Conservation (phyloP, 345 rosid genomes). For the Litchi chinensis region DNA sequence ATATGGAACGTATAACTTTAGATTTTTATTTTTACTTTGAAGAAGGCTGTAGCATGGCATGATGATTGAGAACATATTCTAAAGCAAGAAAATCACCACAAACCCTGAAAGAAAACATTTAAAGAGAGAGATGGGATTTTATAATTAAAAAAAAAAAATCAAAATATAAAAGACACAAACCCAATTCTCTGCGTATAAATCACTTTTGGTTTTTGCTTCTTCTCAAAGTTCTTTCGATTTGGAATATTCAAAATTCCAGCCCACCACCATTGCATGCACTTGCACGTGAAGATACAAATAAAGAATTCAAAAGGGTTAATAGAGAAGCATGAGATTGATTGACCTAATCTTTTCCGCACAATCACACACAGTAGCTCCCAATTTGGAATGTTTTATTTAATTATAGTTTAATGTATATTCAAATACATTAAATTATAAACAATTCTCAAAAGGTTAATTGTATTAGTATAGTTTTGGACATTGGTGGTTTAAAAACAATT, state of each 20-base stretch:
- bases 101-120: background rate
- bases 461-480: no score
- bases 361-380: background rate
- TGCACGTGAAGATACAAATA: slow-evolving; percentile 25
- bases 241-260: slow-evolving; percentile 31
- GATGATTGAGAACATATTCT: slow-evolving; percentile 13
- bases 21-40: background rate
- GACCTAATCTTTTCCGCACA: slow-evolving; percentile 9
- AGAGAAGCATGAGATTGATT: background rate
- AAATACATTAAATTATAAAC: background rate
- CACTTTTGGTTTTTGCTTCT: background rate
- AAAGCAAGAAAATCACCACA: background rate
- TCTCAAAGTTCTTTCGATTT: slow-evolving; percentile 7
- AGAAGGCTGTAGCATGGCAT: slow-evolving; percentile 10
- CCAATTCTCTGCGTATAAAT: background rate
- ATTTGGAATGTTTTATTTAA: slow-evolving; percentile 6
- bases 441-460: no score
- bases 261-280: background rate
- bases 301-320: background rate
- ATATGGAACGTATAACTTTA: background rate
- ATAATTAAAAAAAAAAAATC: background rate
- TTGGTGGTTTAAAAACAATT: no score
- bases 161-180: background rate
- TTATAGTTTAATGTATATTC: background rate
- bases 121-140: no score